Base-by-base conservation (phyloP, 176 grass and related monocot species). In the Poa annua region DNA sequence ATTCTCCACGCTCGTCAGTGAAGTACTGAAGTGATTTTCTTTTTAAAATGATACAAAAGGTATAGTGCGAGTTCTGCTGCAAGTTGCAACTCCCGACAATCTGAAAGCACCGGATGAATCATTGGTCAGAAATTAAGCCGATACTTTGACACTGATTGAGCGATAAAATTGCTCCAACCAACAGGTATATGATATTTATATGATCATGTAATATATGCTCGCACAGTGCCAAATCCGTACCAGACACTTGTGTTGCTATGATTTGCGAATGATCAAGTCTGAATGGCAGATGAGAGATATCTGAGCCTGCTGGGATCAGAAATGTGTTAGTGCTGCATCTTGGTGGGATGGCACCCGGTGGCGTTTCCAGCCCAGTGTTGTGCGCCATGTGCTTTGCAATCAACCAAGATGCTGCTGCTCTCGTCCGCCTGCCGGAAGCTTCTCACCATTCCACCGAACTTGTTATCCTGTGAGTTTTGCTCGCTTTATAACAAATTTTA, bases 331-430 rank as follows among this genome's bases (percentile, higher is more conserved):
- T 48, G 78, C 79, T 36, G 60, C 78, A 61, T 48, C 71, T 68
- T 68, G 49, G 78, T 48, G 52, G 38, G 67, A 56, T 35, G 68
- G 8, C 45, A 41, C 20, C 15, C 55, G 44, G 38, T 78, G 61
- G 83, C 36, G 54, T 81, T 14, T 75, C 49, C 61, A 34, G 36
- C 33, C 55, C 33, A 54, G 16, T 17, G 69, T 11, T n/a, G n/a
- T 48, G 17, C 11, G 10, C 78, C 71, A 87, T 87, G 85, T 77
- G 85, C 71, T 36, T 32, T 51, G 39, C 29, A 87, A 87, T 82
- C 71, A 81, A 76, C 29, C 26, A 41, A 76, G 61, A 77, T 76
- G 63, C 50, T 36, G 16, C 35, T 69, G 10, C 20, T 22, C 0
- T 24, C 42, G 57, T 0, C 39, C 42, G 65, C 47, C 49, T 15